A percentile compares a stretch with the other conserved stretches of the same genome.
Evolutionary conservation across 768 basidiomycete genomes (phyloP).

Genomic region (Rickenella mellea): DNA sequence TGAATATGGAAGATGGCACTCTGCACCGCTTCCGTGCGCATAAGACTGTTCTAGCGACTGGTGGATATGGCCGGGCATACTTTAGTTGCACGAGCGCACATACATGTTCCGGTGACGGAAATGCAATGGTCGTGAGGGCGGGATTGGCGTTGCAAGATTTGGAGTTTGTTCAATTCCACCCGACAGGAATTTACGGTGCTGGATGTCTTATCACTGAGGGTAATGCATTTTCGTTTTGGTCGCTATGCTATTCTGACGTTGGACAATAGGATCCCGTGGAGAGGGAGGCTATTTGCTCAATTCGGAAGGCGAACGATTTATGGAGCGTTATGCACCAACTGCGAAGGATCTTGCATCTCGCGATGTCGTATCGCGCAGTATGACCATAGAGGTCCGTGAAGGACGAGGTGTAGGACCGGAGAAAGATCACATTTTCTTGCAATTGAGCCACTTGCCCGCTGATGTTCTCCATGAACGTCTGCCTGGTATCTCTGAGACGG

Average conservation of each 20-base stretch:
- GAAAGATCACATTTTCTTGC: constrained; percentile 94
- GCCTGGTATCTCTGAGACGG: constrained; percentile 99
- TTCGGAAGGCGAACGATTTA: constrained; percentile 98
- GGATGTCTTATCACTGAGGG: constrained; percentile 99
- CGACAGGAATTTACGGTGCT: constrained; percentile 98
- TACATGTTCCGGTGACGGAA: constrained; percentile 98
- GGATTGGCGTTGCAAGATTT: constrained; percentile 94
- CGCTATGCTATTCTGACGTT: background rate
- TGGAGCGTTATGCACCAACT: constrained; percentile 99
- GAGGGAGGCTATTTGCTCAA: constrained; percentile 98
- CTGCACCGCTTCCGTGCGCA: constrained; percentile 97
- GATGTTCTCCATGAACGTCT: constrained; percentile 94
- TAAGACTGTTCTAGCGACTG: constrained; percentile 97
- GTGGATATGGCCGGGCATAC: constrained; percentile 96
- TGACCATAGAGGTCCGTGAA: constrained; percentile 98
- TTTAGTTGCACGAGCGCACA: constrained; percentile 99
- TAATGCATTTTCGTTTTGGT: constrained; percentile 20
- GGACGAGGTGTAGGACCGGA: constrained; percentile 98
- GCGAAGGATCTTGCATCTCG: constrained; percentile 99
- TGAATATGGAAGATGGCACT: constrained; percentile 99
- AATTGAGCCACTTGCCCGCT: constrained; percentile 93
- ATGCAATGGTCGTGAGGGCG: constrained; percentile 96
- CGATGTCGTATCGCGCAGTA: constrained; percentile 97
- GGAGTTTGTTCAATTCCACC: constrained; percentile 99
- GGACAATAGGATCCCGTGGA: constrained; percentile 80